Evolutionary conservation across 176 grass and related monocot species (phyloP).

Genomic region (Lolium multiflorum): DNA sequence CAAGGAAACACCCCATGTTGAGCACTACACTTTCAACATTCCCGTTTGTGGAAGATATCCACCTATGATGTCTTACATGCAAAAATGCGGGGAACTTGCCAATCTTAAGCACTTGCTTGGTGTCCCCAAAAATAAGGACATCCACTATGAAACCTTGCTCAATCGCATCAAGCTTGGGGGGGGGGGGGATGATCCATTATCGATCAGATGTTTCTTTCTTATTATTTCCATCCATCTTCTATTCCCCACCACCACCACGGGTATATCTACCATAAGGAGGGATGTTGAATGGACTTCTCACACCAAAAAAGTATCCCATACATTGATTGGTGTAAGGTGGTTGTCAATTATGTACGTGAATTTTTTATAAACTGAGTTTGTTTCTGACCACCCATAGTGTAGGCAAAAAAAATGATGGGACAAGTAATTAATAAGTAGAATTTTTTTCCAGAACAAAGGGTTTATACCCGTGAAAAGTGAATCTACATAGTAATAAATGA

Average conservation of each 20-base stretch:
- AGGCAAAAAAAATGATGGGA: too few species aligned
- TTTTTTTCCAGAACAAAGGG: too few species aligned
- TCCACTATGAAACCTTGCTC: not conserved
- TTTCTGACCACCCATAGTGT: too few species aligned
- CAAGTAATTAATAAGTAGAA: too few species aligned
- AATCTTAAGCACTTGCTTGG: not conserved
- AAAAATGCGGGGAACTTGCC: not conserved
- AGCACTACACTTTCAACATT: not conserved
- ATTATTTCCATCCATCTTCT: not conserved
- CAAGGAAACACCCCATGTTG: not conserved
- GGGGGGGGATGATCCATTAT: not conserved
- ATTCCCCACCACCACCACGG: not conserved
- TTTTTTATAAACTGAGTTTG: too few species aligned
- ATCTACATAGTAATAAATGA: too few species aligned
- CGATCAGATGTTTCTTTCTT: not conserved
- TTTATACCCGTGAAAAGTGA: too few species aligned
- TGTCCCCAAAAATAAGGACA: not conserved
- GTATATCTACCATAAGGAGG: not conserved
- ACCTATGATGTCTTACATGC: not conserved
- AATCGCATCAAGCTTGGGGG: not conserved
- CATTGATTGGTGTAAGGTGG: not conserved
- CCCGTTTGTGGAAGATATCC: not conserved
- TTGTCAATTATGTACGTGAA: not conserved
- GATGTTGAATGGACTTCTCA: not conserved
- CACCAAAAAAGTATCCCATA: not conserved